Conservation (phyloP, 2,329 filamentous ascomycete species). For the Pseudocercospora fijiensis region DNA sequence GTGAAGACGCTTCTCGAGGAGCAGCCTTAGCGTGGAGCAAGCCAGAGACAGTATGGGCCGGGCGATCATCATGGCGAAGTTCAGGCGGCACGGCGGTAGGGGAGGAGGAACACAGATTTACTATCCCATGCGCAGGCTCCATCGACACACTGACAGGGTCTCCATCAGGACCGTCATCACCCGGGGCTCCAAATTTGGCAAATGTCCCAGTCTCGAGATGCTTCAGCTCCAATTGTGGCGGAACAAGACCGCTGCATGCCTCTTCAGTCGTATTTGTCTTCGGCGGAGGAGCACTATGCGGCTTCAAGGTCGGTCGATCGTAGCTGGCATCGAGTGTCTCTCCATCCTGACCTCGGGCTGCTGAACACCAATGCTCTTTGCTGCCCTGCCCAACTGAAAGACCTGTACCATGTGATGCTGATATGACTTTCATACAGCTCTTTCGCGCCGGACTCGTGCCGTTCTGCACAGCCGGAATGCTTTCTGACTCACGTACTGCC, state of each 20-base stretch:
- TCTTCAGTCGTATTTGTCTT: neutral
- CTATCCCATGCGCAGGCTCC: neutral
- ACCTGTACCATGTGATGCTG: slow-evolving; percentile 33
- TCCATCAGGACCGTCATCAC: neutral
- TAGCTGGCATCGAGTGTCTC: slow-evolving; percentile 8
- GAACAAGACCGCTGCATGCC: neutral
- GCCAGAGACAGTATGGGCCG: neutral
- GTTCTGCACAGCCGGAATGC: slow-evolving; percentile 31
- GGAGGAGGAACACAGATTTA: slow-evolving; percentile 19
- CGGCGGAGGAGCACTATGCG: neutral
- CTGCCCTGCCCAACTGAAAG: slow-evolving; percentile 34
- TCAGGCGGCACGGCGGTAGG: neutral
- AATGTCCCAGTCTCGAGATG: neutral
- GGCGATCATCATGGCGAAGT: neutral
- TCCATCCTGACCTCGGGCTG: slow-evolving; percentile 65
- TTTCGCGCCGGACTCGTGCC: slow-evolving; percentile 17
- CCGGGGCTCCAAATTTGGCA: neutral
- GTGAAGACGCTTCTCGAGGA: neutral
- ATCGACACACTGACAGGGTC: neutral
- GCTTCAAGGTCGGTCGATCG: neutral
- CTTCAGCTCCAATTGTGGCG: neutral
- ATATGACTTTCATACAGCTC: slow-evolving; percentile 30
- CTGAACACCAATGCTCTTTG: slow-evolving; percentile 66
- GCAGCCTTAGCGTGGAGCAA: neutral
- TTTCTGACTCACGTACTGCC: slow-evolving; percentile 60